A percentile compares a stretch with the other conserved stretches of the same genome.
Evolutionary conservation across 495 filamentous ascomycete species (phyloP).

Genomic region (Aspergillus homomorphus): DNA sequence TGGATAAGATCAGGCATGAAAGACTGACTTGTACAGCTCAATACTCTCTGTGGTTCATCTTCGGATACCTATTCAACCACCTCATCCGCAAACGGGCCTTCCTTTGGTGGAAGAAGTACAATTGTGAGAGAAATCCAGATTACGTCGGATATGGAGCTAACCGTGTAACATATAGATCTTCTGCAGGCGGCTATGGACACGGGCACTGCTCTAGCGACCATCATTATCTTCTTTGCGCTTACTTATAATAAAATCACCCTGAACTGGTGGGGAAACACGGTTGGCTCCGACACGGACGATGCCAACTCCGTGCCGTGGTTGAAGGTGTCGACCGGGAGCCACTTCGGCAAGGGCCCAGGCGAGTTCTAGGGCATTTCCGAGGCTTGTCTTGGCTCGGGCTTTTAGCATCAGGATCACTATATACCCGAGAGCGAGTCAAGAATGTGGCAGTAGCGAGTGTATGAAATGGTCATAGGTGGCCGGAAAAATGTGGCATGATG

Average conservation of each 20-base stretch:
- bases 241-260: conserved; percentile 29
- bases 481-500: no score
- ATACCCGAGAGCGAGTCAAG: no score
- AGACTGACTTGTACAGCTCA: conserved; percentile 20
- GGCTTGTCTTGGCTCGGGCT: no score
- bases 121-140: conserved; percentile 35
- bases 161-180: conserved; percentile 33
- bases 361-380: conserved; percentile 16
- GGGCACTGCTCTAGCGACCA: conserved; percentile 59
- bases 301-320: conserved; percentile 24
- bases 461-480: no score
- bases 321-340: conserved; percentile 20
- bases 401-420: no score
- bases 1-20: accelerated
- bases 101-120: conserved; percentile 67
- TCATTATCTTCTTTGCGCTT: conserved; percentile 56
- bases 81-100: conserved; percentile 53
- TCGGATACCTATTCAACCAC: conserved; percentile 61
- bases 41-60: conserved; percentile 51
- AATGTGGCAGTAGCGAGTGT: no score
- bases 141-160: neutral
- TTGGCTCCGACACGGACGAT: conserved; percentile 27
- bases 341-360: conserved; percentile 30
- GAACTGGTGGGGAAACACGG: conserved; percentile 31
- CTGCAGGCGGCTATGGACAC: conserved; percentile 61